Percentiles rank a stretch among this genome's conserved stretches.
Evolutionary conservation across 208 protist species (phyloP).

Genomic region (Trypanosoma melophagium): DNA sequence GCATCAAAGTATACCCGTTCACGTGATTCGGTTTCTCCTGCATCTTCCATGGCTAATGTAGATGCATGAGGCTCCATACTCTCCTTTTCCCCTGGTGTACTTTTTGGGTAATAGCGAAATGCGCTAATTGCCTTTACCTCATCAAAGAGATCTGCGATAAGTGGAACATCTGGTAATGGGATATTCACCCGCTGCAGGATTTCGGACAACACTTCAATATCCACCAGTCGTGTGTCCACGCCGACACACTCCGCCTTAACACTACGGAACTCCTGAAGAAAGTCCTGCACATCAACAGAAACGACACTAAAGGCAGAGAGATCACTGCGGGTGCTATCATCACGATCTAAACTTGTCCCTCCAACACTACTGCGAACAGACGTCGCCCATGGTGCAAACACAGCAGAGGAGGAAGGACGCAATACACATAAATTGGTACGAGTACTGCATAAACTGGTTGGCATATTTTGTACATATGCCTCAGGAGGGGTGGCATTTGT

Average conservation of each 20-base stretch:
- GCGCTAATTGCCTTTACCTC: slow-evolving; percentile 38
- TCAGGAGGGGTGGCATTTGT: slow-evolving; percentile 6
- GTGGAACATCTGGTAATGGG: slow-evolving; percentile 44
- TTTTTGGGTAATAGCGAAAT: slow-evolving; percentile 11
- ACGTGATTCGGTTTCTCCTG: background rate
- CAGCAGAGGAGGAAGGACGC: slow-evolving; percentile 18
- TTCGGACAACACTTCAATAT: slow-evolving; percentile 52
- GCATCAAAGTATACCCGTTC: slow-evolving; percentile 65
- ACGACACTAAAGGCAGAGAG: slow-evolving; percentile 54
- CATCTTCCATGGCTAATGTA: background rate
- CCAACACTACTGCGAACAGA: slow-evolving; percentile 19
- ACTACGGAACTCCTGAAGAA: slow-evolving; percentile 63
- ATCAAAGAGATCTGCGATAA: slow-evolving; percentile 70
- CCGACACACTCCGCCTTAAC: slow-evolving; percentile 61
- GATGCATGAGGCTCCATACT: background rate
- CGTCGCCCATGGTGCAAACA: slow-evolving; percentile 22
- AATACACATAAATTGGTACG: slow-evolving; percentile 5
- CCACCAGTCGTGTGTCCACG: slow-evolving; percentile 33
- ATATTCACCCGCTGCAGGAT: slow-evolving; percentile 60
- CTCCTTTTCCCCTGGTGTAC: background rate
- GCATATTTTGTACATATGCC: background rate
- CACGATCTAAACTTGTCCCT: slow-evolving; percentile 19
- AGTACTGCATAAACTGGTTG: slow-evolving; percentile 16
- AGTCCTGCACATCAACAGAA: slow-evolving; percentile 70
- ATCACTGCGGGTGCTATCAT: slow-evolving; percentile 49